Evolutionary conservation across 1,284 basidiomycete species (phyloP).

Genomic region (Cerrena zonata): DNA sequence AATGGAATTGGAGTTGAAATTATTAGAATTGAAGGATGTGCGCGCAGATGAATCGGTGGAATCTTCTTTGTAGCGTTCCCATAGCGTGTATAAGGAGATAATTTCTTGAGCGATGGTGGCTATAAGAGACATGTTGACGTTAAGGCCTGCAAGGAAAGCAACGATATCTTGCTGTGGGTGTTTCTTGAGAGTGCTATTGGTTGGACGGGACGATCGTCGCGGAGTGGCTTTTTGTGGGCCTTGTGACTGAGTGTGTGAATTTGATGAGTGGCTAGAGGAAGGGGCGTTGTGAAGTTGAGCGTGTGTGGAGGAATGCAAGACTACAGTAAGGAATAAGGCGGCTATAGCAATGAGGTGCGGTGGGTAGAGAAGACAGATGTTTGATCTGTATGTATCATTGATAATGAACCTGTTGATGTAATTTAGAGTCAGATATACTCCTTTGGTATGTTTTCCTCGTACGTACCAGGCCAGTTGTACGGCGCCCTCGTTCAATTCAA

Average conservation of each 20-base stretch:
- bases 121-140: conserved; percentile 77
- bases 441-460: neutral
- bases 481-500: conserved; percentile 62
- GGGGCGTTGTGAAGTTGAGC: conserved; percentile 26
- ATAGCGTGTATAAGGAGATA: conserved; percentile 80
- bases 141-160: conserved; percentile 79
- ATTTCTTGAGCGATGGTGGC: conserved; percentile 90
- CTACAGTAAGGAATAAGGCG: conserved; percentile 81
- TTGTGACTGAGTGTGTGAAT: conserved; percentile 10
- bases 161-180: conserved; percentile 55
- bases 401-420: conserved; percentile 78
- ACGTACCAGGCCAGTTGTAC: conserved; percentile 72
- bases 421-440: neutral
- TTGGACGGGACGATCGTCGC: conserved; percentile 51
- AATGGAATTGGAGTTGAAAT: neutral
- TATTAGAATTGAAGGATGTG: conserved; percentile 12
- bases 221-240: conserved; percentile 19
- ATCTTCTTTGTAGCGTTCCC: conserved; percentile 76
- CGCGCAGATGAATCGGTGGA: conserved; percentile 20
- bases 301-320: conserved; percentile 55
- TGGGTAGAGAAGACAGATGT: conserved; percentile 85
- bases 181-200: conserved; percentile 32
- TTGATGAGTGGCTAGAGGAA: conserved; percentile 13
- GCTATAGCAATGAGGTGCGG: conserved; percentile 92
- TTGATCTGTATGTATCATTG: conserved; percentile 92